Percentiles rank a stretch among this genome's conserved stretches.
Evolutionary conservation across 768 basidiomycete species (phyloP).

Genomic region (Boletales sp.): DNA sequence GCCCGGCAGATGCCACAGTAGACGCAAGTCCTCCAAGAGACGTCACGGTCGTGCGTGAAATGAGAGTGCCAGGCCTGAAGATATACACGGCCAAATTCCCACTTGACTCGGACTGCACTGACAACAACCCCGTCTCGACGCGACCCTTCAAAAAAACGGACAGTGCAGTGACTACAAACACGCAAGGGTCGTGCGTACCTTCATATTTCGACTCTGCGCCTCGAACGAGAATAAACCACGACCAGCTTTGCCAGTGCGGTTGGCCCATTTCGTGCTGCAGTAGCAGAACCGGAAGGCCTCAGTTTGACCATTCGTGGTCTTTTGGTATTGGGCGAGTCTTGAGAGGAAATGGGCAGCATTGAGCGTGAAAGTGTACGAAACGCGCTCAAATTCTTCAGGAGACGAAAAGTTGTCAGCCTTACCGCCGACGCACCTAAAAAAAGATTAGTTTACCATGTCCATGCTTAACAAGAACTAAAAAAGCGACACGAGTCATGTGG

Average conservation of each 20-base stretch:
- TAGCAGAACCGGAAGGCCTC: slow-evolving; percentile 25
- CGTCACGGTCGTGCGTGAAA: slow-evolving; percentile 10
- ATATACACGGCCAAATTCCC: slow-evolving; percentile 13
- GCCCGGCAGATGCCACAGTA: slow-evolving; percentile 15
- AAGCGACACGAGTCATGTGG: not conserved
- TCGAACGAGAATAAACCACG: slow-evolving; percentile 15
- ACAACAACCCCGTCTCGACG: slow-evolving; percentile 17
- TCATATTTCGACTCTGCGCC: slow-evolving; percentile 21
- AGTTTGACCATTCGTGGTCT: not conserved
- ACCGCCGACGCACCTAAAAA: slow-evolving; percentile 24
- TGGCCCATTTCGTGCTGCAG: slow-evolving; percentile 23
- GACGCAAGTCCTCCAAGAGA: slow-evolving; percentile 18
- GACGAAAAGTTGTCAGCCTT: slow-evolving; percentile 19
- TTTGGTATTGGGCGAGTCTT: slow-evolving; percentile 11
- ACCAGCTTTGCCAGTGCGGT: slow-evolving; percentile 12
- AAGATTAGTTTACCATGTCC: not conserved
- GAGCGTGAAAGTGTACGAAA: slow-evolving; percentile 23
- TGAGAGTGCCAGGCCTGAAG: slow-evolving; percentile 18
- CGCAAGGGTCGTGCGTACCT: slow-evolving; percentile 8
- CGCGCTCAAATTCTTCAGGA: slow-evolving; percentile 23
- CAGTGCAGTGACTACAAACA: too few relatives aligned
- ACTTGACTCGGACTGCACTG: slow-evolving; percentile 11
- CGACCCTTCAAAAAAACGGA: slow-evolving; percentile 14
- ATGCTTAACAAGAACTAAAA: too few relatives aligned
- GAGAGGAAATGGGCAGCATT: slow-evolving; percentile 22